Conservation (phyloP, 163 green algal species). For the Scenedesmus sp. region DNA sequence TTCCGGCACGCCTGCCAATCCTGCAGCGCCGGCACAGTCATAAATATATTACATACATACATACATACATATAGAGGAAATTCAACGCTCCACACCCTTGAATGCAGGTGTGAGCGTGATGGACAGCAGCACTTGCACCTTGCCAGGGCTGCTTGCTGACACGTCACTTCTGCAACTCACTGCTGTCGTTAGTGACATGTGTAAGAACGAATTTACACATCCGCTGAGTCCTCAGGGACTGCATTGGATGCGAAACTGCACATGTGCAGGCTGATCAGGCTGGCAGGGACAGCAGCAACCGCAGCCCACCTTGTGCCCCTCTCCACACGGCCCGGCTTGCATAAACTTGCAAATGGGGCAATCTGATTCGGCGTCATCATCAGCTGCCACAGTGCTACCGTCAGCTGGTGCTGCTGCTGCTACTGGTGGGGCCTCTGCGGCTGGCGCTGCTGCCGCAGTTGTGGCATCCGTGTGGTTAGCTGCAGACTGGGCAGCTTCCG, state of each 20-base stretch:
- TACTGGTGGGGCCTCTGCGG: constrained; percentile 6
- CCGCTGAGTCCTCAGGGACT: too few species aligned
- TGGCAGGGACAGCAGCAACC: not conserved
- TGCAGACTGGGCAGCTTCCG: not conserved
- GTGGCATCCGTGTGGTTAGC: not conserved
- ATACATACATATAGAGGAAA: too few species aligned
- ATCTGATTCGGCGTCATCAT: not conserved
- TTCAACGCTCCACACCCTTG: too few species aligned
- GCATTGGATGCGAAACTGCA: not conserved
- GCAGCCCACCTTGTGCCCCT: constrained; percentile 53
- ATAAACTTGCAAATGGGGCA: constrained; percentile 69
- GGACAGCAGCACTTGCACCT: too few species aligned
- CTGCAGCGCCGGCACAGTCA: constrained; percentile 14
- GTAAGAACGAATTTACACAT: too few species aligned
- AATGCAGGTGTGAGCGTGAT: too few species aligned
- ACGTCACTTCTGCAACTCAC: too few species aligned
- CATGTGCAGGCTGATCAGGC: not conserved
- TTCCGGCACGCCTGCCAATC: constrained; percentile 50
- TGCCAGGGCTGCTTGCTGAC: too few species aligned
- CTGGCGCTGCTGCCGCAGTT: not conserved
- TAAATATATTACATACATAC: too few species aligned
- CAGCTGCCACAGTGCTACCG: not conserved
- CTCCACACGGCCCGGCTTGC: constrained; percentile 60
- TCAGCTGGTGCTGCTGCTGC: constrained; percentile 14
- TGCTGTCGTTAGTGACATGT: too few species aligned